Base-by-base conservation (phyloP, 106 monocot species). In the Vanilla planifolia region DNA sequence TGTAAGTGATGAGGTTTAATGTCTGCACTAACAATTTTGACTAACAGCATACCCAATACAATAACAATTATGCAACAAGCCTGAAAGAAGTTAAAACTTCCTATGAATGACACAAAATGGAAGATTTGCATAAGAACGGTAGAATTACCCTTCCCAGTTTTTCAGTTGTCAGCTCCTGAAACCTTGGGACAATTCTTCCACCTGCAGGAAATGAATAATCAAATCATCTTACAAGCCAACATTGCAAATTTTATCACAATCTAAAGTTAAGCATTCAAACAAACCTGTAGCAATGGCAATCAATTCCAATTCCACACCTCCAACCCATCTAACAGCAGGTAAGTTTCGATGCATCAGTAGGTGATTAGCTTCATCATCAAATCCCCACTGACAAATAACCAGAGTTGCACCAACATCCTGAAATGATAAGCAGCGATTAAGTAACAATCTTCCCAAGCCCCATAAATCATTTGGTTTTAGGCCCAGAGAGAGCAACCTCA, bases 311-410 rank as follows among this genome's bases (percentile, higher is more conserved):
- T 98, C 98, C 30, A 98, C 98, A 75, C 98, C 98, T 71, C 98
- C 98, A 82, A 98, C 98, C 98, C 98, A 92, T 82, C 98, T 88
- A 67, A 98, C 98, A 72, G 98, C 98, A 75, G 98, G 98, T 28
- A 98, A 66, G 61, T 98, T 88, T 24, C 88, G 70, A 73, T 98
- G 91, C 91, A 98, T 92, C 77, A 98, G 75, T 26, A 98, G 48
- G 61, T 98, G 98, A 64, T 98, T 98, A 58, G 98, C 98, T 79
- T 98, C 98, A 79, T 98, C 98, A 71, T 98, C 98, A 68, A 98
- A 98, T 33, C 98, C 98, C 98, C 98, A 98, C 43, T 98, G 98
- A 56, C 98, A 98, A 62, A 98, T 98, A 62, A 98, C 98, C 35
- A 98, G 65, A 8, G 92, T 98, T 48, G 98, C 82, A 71, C 98